Base-by-base conservation (phyloP, 225 moss, liverwort and hornwort species). In the Marchantia polymorpha region DNA sequence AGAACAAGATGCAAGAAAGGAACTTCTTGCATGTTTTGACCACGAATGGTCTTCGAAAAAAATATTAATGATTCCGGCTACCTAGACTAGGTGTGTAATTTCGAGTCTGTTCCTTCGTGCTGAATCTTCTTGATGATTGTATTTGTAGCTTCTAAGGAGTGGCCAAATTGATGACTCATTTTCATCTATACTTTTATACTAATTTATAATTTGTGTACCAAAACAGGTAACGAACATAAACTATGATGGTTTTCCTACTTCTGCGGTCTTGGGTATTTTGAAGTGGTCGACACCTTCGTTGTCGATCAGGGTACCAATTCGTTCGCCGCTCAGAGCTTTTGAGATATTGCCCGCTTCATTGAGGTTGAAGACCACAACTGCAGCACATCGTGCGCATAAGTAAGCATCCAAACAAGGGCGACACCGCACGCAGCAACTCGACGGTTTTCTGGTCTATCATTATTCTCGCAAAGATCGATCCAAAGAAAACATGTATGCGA, bases 331-430 rank as follows among this genome's bases (percentile, higher is more conserved):
- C 9, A 96, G 83, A 27, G 93, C 96, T 78, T 89, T 96, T 27
- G 91, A 86, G 76, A 96, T 96, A 87, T 96, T 96, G 53, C 96
- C 93, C 59, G 83, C 81, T 82, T 81, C 84, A 79, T 81, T 89
- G 78, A 96, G 82, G 83, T 94, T 96, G 84, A 96, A 96, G n/a
- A 96, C 96, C 12, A 96, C 93, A 81, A 96, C 95, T 96, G 91
- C 89, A 64, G 80, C 77, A 53, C 19, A 80, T 8, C 7, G 25
- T 46, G 29, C 0, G 11, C 29, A 49, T 8, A 1, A 12, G 17
- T 8, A 1, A 12, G 17, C 53, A 10, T 7, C 54, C 3, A 20
- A 50, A 39, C 8, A 7, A 16, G 49, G 19, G 25, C 22, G 72
- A 12, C 51, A 73, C 52, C 54, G 61, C 39, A 39, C 54, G 61